These are phyloP conservation scores for Curvularia spicifera DNA, from an alignment of 2,329 filamentous ascomycete genomes.

Conservation along the genomic window DNA sequence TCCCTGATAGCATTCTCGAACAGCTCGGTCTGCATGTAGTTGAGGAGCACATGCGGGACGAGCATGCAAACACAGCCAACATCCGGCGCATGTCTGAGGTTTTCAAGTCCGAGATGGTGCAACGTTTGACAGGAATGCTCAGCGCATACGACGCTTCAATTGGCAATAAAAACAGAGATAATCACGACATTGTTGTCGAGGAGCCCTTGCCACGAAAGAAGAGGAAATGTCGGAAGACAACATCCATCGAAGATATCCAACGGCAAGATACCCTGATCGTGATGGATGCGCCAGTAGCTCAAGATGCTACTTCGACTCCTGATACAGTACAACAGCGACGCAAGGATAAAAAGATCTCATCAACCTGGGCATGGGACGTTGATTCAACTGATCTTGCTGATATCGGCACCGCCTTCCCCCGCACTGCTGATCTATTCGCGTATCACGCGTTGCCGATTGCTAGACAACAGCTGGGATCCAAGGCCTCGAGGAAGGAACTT, in stretches of 20 bases:
- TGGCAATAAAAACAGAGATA: background rate
- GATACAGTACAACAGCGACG: background rate
- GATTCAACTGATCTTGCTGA: conserved; percentile 5
- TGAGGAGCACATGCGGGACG: conserved; percentile 31
- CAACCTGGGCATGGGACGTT: conserved; percentile 32
- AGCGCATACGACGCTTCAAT: conserved; percentile 9
- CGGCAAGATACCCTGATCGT: background rate
- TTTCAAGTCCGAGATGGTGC: conserved; percentile 30
- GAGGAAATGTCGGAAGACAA: background rate
- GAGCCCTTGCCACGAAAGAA: background rate
- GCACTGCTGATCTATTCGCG: conserved; percentile 31
- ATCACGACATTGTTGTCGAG: background rate
- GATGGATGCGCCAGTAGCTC: background rate
- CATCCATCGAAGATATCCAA: background rate
- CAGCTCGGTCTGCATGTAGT: conserved; percentile 31
- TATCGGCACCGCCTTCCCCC: conserved; percentile 18
- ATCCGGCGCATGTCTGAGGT: conserved; percentile 23
- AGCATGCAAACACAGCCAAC: conserved; percentile 20
- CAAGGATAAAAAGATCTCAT: conserved; percentile 25
- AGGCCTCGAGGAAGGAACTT: conserved; percentile 18
- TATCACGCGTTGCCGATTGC: conserved; percentile 34
- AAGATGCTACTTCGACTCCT: background rate
- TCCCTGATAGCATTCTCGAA: conserved; percentile 32
- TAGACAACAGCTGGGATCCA: conserved; percentile 13
- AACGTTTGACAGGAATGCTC: conserved; percentile 28